phyloP scores from a whole-genome alignment of 345 rosid species.

The Citrus australasica region DNA sequence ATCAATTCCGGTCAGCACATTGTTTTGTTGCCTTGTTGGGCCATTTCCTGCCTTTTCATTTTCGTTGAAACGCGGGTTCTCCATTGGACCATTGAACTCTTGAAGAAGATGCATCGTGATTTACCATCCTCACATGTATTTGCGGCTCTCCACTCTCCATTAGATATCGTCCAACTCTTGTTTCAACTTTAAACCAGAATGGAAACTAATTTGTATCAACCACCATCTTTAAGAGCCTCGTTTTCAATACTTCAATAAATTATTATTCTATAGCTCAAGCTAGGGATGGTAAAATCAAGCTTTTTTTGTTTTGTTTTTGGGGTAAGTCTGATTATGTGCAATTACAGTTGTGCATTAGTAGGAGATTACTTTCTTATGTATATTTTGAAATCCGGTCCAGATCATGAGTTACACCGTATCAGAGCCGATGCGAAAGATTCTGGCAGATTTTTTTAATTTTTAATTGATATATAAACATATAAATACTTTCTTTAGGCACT shows the following conservation, averaged over 20 bases:
- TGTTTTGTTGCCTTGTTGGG: neutral
- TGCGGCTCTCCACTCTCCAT: neutral
- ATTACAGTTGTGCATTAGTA: too few relatives aligned
- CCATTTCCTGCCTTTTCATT: neutral
- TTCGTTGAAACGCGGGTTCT: neutral
- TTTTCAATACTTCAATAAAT: neutral
- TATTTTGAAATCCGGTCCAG: too few relatives aligned
- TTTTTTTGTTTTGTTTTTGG: too few relatives aligned
- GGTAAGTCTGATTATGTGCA: too few relatives aligned
- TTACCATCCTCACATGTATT: neutral
- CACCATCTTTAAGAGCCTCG: neutral
- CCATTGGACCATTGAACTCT: too few relatives aligned
- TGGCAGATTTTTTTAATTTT: too few relatives aligned
- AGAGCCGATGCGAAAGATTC: too few relatives aligned
- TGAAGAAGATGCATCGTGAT: neutral
- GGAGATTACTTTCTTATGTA: too few relatives aligned
- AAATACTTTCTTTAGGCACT: too few relatives aligned
- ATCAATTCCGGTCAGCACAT: neutral
- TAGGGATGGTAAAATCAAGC: too few relatives aligned
- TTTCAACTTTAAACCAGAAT: neutral
- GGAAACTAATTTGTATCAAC: neutral
- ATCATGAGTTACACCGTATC: too few relatives aligned
- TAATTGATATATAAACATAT: accelerated
- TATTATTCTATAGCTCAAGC: neutral
- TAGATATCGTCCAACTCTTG: neutral